A percentile compares a stretch with the other conserved stretches of the same genome.
phyloP scores from a whole-genome alignment of 2,329 filamentous ascomycete genomes.

The Trichoderma arundinaceum region DNA sequence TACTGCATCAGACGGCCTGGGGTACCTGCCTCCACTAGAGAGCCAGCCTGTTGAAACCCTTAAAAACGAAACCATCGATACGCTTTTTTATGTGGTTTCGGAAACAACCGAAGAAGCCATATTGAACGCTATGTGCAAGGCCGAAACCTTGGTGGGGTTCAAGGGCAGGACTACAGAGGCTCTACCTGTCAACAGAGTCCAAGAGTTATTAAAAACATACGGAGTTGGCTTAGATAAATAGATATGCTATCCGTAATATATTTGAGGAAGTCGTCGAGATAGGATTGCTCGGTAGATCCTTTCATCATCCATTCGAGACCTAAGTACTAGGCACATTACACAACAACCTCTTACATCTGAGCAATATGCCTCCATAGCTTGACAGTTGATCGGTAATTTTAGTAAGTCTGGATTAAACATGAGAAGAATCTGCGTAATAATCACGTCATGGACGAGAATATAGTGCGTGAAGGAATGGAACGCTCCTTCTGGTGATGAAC shows the following conservation, averaged over 20 bases:
- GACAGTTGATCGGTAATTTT: too few relatives aligned
- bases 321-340: too few relatives aligned
- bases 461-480: too few relatives aligned
- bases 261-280: neutral
- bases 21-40: neutral
- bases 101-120: conserved; percentile 10
- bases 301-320: too few relatives aligned
- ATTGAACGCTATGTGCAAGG: conserved; percentile 6
- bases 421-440: too few relatives aligned
- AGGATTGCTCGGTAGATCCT: neutral
- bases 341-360: too few relatives aligned
- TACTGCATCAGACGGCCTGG: neutral
- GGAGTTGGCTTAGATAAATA: neutral
- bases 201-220: neutral
- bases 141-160: neutral
- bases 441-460: too few relatives aligned
- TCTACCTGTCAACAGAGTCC: neutral
- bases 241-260: neutral
- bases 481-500: too few relatives aligned
- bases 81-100: neutral
- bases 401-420: too few relatives aligned
- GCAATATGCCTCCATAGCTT: too few relatives aligned
- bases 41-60: conserved; percentile 5
- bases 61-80: neutral
- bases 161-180: neutral